These are phyloP conservation scores for Gossypium davidsonii DNA, from an alignment of 441 rosid genomes.

Conservation along the genomic window DNA sequence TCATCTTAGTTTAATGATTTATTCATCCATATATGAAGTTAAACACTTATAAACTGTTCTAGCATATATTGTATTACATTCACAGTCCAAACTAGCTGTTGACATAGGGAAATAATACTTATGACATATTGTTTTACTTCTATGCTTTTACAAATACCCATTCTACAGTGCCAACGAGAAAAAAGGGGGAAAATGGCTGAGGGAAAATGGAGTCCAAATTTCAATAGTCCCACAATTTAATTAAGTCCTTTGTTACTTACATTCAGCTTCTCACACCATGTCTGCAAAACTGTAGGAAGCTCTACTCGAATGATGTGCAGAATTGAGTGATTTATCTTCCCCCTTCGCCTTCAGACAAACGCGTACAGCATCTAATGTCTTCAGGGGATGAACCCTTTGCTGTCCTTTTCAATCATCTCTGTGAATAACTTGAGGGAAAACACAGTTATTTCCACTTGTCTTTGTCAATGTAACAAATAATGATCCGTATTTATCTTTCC, in stretches of 20 bases:
- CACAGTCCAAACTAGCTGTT: background rate
- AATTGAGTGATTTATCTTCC: background rate
- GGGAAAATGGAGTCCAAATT: background rate
- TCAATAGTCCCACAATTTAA: background rate
- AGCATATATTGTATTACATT: background rate
- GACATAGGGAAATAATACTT: background rate
- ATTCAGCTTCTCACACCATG: background rate
- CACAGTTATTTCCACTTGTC: background rate
- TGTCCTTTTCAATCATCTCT: slow-evolving; percentile 18
- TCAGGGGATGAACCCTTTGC: slow-evolving; percentile 37
- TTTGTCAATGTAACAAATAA: background rate
- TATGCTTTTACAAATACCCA: background rate
- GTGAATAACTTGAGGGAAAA: background rate
- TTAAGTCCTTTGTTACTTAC: background rate
- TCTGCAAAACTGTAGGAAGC: background rate
- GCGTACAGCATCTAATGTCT: slow-evolving; percentile 16
- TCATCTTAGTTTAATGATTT: background rate
- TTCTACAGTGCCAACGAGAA: background rate
- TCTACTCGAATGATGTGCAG: slow-evolving; percentile 20
- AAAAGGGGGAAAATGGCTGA: background rate
- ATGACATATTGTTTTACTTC: background rate
- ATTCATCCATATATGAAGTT: background rate
- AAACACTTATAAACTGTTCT: background rate
- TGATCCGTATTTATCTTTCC: background rate
- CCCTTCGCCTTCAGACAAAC: slow-evolving; percentile 9